Evolutionary conservation across 208 protist species (phyloP).

Genomic region (Wallacemonas sp.): DNA sequence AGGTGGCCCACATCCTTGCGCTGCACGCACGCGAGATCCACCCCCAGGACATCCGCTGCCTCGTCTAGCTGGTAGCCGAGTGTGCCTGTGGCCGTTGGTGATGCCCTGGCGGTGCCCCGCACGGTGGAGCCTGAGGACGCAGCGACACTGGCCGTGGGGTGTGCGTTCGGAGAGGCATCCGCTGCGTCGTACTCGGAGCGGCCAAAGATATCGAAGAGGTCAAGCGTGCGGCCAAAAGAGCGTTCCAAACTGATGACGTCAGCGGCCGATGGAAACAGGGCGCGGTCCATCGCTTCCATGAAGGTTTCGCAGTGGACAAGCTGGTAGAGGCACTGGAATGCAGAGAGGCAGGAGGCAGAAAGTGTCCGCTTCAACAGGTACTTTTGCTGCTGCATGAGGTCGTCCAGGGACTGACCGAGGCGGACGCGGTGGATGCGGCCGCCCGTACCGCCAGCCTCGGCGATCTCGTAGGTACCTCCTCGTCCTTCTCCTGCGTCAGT

Average conservation of each 20-base stretch:
- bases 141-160: not conserved
- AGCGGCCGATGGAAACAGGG: slow-evolving; percentile 70
- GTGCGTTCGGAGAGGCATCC: slow-evolving; percentile 9
- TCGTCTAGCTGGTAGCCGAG: not conserved
- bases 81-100: not conserved
- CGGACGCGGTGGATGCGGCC: slow-evolving; percentile 86
- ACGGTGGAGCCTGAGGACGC: not conserved
- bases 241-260: slow-evolving; percentile 83
- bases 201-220: slow-evolving; percentile 75
- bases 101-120: not conserved
- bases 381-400: slow-evolving; percentile 47
- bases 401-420: slow-evolving; percentile 46
- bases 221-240: slow-evolving; percentile 80
- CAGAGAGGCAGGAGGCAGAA: slow-evolving; percentile 68
- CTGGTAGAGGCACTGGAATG: slow-evolving; percentile 52
- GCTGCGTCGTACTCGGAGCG: slow-evolving; percentile 32
- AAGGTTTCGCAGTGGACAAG: slow-evolving; percentile 47
- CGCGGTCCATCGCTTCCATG: slow-evolving; percentile 48
- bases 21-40: slow-evolving; percentile 10
- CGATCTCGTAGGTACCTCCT: slow-evolving; percentile 23
- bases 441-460: slow-evolving; percentile 77
- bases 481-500: too few species aligned
- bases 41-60: not conserved
- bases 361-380: slow-evolving; percentile 73
- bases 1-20: slow-evolving; percentile 44